Evolutionary conservation across 805 yeast genomes (phyloP).

Genomic region (Zygosaccharomyces kombuchaensis): DNA sequence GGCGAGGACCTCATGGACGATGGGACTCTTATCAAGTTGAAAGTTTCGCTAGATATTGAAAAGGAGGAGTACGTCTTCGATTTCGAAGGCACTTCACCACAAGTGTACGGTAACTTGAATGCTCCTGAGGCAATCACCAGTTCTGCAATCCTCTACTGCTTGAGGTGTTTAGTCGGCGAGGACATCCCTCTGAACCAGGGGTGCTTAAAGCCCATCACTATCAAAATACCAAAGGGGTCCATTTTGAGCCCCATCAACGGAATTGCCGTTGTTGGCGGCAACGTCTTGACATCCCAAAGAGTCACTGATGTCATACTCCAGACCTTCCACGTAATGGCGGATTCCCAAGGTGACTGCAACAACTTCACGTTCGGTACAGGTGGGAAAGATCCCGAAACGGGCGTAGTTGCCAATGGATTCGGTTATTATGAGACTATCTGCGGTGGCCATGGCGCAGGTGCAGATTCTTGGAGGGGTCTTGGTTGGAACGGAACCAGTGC

Average conservation of each 20-base stretch:
- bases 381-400: constrained; percentile 49
- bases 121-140: constrained; percentile 89
- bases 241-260: constrained; percentile 71
- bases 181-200: constrained; percentile 94
- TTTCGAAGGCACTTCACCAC: constrained; percentile 82
- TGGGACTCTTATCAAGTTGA: constrained; percentile 63
- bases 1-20: constrained; percentile 76
- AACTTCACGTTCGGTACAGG: constrained; percentile 88
- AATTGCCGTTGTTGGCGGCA: constrained; percentile 93
- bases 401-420: constrained; percentile 51
- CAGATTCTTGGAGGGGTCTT: constrained; percentile 48
- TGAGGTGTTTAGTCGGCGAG: constrained; percentile 77
- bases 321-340: constrained; percentile 87
- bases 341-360: constrained; percentile 94
- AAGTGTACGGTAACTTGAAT: constrained; percentile 82
- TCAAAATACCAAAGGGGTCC: constrained; percentile 58
- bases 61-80: constrained; percentile 70
- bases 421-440: constrained; percentile 94
- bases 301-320: constrained; percentile 83
- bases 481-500: constrained; percentile 83
- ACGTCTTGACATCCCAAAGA: constrained; percentile 91
- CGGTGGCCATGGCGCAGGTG: constrained; percentile 89
- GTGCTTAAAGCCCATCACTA: constrained; percentile 72
- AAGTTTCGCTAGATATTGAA: constrained; percentile 45
- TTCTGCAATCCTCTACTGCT: constrained; percentile 83